Percentiles rank a stretch among this genome's conserved stretches.
These are phyloP conservation scores for Cystofilobasidium capitatum DNA, from an alignment of 768 basidiomycete genomes.

Conservation along the genomic window DNA sequence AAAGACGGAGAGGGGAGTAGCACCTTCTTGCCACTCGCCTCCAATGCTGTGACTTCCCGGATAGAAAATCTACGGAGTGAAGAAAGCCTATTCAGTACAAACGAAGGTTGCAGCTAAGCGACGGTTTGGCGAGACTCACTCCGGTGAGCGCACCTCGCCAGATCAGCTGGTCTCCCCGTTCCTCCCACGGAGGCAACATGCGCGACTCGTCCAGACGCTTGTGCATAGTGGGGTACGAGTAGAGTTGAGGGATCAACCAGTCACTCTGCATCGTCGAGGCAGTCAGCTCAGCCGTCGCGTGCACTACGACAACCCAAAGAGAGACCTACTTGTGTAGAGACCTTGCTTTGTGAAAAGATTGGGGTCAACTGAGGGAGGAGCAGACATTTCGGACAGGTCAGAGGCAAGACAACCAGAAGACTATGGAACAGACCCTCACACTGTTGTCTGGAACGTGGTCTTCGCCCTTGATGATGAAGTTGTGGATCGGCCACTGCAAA, in stretches of 20 bases:
- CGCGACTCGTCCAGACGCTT: neutral
- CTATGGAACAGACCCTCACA: neutral
- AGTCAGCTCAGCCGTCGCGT: neutral
- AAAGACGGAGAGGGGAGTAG: neutral
- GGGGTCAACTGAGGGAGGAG: neutral
- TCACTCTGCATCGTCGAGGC: neutral
- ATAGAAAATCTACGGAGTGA: neutral
- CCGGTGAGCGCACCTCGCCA: neutral
- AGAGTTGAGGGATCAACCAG: neutral
- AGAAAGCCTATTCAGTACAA: neutral
- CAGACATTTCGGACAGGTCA: neutral
- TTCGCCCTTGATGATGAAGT: neutral
- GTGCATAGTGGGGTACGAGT: neutral
- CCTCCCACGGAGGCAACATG: neutral
- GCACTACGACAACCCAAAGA: neutral
- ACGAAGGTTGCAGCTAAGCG: neutral
- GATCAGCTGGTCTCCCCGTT: neutral
- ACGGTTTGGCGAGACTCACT: neutral
- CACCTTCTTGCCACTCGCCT: neutral
- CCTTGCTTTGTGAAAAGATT: neutral
- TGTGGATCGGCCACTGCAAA: neutral
- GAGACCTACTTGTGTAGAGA: neutral
- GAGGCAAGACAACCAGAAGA: neutral
- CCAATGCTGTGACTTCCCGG: neutral
- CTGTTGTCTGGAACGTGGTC: neutral